Base-by-base conservation (phyloP, 768 basidiomycete species). In the Trametes villosa region DNA sequence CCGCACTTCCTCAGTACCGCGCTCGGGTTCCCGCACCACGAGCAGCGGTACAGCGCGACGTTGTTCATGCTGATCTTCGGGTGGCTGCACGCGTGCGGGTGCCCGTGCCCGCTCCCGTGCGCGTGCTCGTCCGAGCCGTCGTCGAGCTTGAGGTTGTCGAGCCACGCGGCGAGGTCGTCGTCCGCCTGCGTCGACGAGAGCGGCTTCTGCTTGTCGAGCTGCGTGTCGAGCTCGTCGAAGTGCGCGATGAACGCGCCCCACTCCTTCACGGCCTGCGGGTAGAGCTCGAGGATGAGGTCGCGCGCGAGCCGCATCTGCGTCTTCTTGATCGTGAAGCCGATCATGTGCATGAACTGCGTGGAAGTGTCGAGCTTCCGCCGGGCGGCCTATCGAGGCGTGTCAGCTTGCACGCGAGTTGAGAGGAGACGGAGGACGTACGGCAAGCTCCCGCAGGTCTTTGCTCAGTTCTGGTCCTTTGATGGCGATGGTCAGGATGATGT, bases 1-100 rank as follows among this genome's bases (percentile, higher is more conserved):
- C 72, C 68, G 61, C 85, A 86, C 69, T 83, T 86, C 63, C 78
- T 77, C 47, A 86, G 68, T 8, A 77, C 77, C 0, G 83, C 85
- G 50, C 83, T 87, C 7, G 86, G 86, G 58, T 87, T 88, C 7
- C 81, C 77, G 61, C 87, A 88, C 78, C 81, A 85, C 26, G 86
- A 85, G 65, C 88, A 89, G 26, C 79, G 73, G 71, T 85, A 88
- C 41, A 89, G 71, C 36, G 71, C 77, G 9, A 86, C 81, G 20
- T 74, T 72, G 46, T 85, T 83, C 20, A 71, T 69, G 58, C 77
- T 81, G 64, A 85, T 75, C 65, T 76, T 79, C 13, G 81, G 78
- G 51, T 81, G 78, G 13, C 74, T 71, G 34, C 76, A 71, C 44
- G 72, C 65, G 20, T 70, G 67, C 53, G 72, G 57, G 45, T 67